Base-by-base conservation (phyloP, 202 grass and related monocot genomes). In the Cymbopogon flexuosus region DNA sequence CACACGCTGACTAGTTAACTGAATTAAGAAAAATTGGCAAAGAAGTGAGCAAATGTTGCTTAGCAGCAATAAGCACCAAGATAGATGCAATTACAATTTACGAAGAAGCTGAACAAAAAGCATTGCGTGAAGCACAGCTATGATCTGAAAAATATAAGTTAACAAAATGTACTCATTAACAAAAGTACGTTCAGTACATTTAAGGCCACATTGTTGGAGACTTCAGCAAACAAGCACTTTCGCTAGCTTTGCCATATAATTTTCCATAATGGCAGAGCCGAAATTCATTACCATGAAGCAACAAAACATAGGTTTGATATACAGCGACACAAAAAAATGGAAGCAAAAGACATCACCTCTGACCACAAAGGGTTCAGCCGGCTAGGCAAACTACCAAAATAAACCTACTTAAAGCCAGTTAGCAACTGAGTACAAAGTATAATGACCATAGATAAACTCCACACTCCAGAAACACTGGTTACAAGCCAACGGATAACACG, bases 1-100 rank as follows among this genome's bases (percentile, higher is more conserved):
- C 14, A 0, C 76, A 75, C 0, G 10, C 29, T 79, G 69, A 8
- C 57, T 16, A 79, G 63, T 59, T 76, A 75, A 70, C 88, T 90
- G 80, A 59, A 79, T 83, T 27, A 64, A 70, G 10, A 3, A 72
- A 39, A n/a, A 72, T 60, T 5, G 5, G 22, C 9, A 61, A 70
- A 34, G 3, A 79, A 43, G 24, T 30, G 64, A 40, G 43, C 3
- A 62, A 49, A 39, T 58, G 70, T 56, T 80, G 24, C 31, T 23
- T 24, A 62, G 7, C 22, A 5, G 6, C 21, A 74, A 79, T 47
- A 43, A 62, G 30, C 42, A 22, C 40, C 23, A 57, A 62, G 30
- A 77, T 10, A 36, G 6, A 68, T 24, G 39, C 18, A 57, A 10
- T 85, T 60, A 11, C 19, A 23, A 10, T 58, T 58, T 23, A 72